phyloP scores from a whole-genome alignment of 164 flowering plant genomes.

The Tetracentron sinense region DNA sequence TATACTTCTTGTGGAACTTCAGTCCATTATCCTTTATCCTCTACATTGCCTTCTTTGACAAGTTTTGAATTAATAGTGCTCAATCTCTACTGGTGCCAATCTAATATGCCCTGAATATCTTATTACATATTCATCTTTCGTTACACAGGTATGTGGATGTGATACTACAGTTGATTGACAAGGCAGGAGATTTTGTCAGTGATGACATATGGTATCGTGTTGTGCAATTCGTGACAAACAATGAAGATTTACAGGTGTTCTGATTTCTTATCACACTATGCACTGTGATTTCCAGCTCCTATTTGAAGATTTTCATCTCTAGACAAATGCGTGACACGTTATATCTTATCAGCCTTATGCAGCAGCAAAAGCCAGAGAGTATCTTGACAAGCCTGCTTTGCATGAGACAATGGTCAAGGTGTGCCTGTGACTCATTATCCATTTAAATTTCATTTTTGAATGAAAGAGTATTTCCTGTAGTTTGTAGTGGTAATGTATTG shows the following conservation, averaged over 20 bases:
- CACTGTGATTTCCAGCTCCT: not conserved
- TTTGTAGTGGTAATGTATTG: not conserved
- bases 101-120: not conserved
- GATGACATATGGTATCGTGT: conserved; percentile 99
- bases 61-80: not conserved
- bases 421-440: conserved; percentile 15
- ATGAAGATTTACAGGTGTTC: conserved; percentile 92
- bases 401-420: conserved; percentile 99
- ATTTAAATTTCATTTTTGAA: not conserved
- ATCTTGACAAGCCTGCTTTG: conserved; percentile 91
- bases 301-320: not conserved
- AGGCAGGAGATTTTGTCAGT: conserved; percentile 99
- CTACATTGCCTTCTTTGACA: too few relatives aligned
- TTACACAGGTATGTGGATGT: conserved; percentile 94
- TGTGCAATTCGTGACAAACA: conserved; percentile 96
- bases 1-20: too few relatives aligned
- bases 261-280: conserved; percentile 2
- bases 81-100: not conserved
- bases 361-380: conserved; percentile 91
- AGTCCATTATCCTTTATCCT: too few relatives aligned
- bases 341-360: conserved; percentile 80
- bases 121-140: not conserved
- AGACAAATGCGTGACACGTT: conserved; percentile 9
- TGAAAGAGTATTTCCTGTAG: not conserved
- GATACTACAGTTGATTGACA: conserved; percentile 97